Evolutionary conservation across 2,329 filamentous ascomycete species (phyloP).

Genomic region (Endothia cerciana): DNA sequence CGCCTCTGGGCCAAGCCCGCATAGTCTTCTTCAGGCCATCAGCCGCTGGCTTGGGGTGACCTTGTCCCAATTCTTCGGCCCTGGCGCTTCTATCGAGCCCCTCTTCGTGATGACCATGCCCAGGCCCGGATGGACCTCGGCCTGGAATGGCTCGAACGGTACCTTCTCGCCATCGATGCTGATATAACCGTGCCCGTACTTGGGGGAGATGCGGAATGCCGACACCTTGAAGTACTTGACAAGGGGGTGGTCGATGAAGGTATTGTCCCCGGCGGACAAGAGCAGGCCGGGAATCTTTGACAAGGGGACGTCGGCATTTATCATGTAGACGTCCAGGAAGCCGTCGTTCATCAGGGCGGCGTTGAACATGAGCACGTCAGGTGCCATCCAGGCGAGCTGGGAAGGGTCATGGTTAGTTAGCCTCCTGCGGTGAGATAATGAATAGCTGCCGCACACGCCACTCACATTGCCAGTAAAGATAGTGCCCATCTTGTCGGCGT

Average conservation of each 20-base stretch:
- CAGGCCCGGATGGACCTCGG: slow-evolving; percentile 80
- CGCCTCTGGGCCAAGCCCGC: not conserved
- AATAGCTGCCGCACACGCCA: slow-evolving; percentile 22
- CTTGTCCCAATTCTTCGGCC: slow-evolving; percentile 55
- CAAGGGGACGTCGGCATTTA: slow-evolving; percentile 75
- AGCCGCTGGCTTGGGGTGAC: slow-evolving; percentile 36
- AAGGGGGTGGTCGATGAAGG: slow-evolving; percentile 78
- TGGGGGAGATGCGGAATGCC: slow-evolving; percentile 85
- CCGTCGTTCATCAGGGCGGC: slow-evolving; percentile 83
- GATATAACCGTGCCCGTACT: slow-evolving; percentile 74
- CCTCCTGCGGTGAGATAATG: not conserved
- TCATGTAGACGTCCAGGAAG: slow-evolving; percentile 79
- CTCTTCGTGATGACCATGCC: slow-evolving; percentile 83
- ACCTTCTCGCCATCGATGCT: slow-evolving; percentile 91
- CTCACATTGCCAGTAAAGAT: slow-evolving; percentile 90
- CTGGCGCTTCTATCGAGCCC: slow-evolving; percentile 70
- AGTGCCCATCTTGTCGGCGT: slow-evolving; percentile 80
- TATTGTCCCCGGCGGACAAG: slow-evolving; percentile 70
- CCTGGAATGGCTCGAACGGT: slow-evolving; percentile 88
- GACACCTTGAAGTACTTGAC: slow-evolving; percentile 83
- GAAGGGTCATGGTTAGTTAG: slow-evolving; percentile 1
- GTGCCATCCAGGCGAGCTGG: slow-evolving; percentile 87
- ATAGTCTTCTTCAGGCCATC: slow-evolving; percentile 31
- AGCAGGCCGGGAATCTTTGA: slow-evolving; percentile 71
- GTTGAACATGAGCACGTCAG: slow-evolving; percentile 85